Evolutionary conservation across 257 asterid genomes (phyloP), one percentile per base, ranked within the genome.

Genomic region (Apocynum venetum): DNA sequence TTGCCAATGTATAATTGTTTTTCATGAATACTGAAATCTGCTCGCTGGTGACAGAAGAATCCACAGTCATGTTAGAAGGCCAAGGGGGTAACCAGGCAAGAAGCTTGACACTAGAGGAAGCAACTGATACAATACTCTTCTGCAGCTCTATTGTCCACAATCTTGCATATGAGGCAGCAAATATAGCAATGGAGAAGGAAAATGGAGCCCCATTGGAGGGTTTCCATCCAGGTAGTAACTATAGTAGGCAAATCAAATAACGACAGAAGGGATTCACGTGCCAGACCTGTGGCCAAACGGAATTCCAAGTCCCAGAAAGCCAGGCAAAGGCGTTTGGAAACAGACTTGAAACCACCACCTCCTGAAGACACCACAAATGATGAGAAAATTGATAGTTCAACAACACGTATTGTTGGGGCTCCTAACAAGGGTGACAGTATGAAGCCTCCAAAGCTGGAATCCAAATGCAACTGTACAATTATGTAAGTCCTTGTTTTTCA

Each of bases 111-210:
- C 86, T 91, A 3, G 99, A 96, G 82, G 99, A 96, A 88, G 99
- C 97, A 81, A 93, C 99, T 1, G 97, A 96, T 59, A 83, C 97
- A 9, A 93, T 92, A 81, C 97, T 96, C 85, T 91, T 93, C 89
- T 93, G 98, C 88, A 90, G 97, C 82, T 96, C 99, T 66, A 91
- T 93, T 46, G 95, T 91, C 85, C 97, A 96, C 87, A 89, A 87
- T 67, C 83, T 96, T 48, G 98, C 92, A 63, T 90, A 88, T 47
- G 87, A 89, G 76, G 98, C 99, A 73, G 99, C 96, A 66, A 89
- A 89, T 80, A 85, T 88, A 55, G 97, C 96, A 31, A 87, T 89
- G 25, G 91, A 85, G 69, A 91, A 89, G 81, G 98, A 90, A 76
- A 78, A 70, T 80, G 75, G 86, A 3, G 74, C 55, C 35, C 84